phyloP scores from a whole-genome alignment of 345 rosid species.

The Excoecaria cochinchinensis region DNA sequence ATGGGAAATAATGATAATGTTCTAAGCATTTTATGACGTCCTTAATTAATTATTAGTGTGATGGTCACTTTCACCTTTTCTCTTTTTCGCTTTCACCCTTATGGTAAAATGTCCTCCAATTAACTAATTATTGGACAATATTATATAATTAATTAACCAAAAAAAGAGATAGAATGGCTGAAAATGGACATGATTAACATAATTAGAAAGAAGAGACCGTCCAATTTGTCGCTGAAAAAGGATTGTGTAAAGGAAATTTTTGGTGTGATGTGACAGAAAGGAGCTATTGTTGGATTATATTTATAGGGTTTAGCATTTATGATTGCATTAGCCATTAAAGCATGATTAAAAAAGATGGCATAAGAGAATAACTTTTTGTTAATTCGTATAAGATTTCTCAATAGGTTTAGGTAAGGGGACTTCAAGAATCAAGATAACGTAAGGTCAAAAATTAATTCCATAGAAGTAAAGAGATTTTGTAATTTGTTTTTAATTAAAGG shows the following conservation, averaged over 20 bases:
- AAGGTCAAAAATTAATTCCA: too few species aligned
- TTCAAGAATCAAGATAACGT: too few species aligned
- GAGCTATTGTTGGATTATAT: too few species aligned
- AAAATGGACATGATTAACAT: neutral
- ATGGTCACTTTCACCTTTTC: neutral
- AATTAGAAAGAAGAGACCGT: neutral
- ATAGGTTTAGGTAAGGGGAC: too few species aligned
- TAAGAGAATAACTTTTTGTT: too few species aligned
- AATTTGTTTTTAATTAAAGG: too few species aligned
- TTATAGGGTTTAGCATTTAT: too few species aligned
- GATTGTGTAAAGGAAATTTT: neutral
- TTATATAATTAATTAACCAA: neutral
- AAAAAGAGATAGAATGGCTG: neutral
- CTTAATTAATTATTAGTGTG: neutral
- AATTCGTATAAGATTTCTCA: too few species aligned
- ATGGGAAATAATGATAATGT: neutral
- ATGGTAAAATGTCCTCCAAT: neutral
- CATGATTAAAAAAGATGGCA: too few species aligned
- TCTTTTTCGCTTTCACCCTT: neutral
- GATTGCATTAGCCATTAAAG: too few species aligned
- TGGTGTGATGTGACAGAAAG: neutral
- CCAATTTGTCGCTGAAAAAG: neutral
- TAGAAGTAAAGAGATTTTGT: too few species aligned
- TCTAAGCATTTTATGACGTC: neutral
- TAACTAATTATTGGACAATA: neutral